Evolutionary conservation across 176 grass and related monocot genomes (phyloP), one percentile per base, ranked within the genome.

Genomic region (Raddia guianensis): DNA sequence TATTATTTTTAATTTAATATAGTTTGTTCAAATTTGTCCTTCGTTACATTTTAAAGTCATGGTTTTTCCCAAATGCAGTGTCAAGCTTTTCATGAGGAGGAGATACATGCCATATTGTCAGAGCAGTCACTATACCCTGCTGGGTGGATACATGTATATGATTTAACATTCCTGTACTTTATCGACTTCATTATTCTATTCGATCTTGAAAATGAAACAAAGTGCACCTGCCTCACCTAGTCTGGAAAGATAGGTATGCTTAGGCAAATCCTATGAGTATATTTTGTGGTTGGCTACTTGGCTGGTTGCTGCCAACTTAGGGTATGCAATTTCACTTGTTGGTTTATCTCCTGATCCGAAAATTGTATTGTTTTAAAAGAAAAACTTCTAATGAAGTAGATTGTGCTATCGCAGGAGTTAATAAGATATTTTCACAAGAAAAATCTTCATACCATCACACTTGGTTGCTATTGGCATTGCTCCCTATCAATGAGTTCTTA

Each of bases 141-240:
- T 54, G 96, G 96, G 65, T 99, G 96, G 96, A 99, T 99, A 75
- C 96, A 95, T 89, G 96, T 99, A 92, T 69, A 32, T 82, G 80
- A 65, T 76, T 66, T 63, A 57, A 56, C 51, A 69, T 52, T 81
- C 14, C 20, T 21, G 9, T 83, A 63, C 15, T 77, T 77, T 21
- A 27, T 21, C 4, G 14, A 45, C 4, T 65, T 82, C n/a, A 13
- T 40, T 63, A 65, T 43, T 67, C 8, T 61, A 13, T 82, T 77
- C 35, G 70, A 50, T 76, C 34, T 53, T 69, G 53, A 44, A 51
- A 45, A 68, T 50, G 19, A 62, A 37, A 69, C 3, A 67, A 45
- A 53, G 62, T n/a, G 19, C 63, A 68, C 7, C 11, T 68, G 44
- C 8, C 63, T 74, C 60, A 42, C 15, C 53, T 69, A 13, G 57